These are phyloP conservation scores for Saussurea involucrata DNA, from an alignment of 129 eudicot species.

Conservation along the genomic window DNA sequence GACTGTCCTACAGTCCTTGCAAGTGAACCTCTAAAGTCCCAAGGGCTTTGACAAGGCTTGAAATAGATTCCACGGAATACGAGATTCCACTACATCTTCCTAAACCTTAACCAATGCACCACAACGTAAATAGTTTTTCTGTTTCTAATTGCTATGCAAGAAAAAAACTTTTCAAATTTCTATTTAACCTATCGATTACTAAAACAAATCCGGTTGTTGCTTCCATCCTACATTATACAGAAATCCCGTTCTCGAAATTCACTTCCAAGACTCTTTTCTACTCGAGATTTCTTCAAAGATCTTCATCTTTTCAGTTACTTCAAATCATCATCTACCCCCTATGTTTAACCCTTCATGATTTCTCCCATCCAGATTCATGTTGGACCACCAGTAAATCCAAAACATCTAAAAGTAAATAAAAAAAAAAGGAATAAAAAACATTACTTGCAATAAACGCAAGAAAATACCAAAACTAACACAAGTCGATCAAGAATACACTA, in stretches of 20 bases:
- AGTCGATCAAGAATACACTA: background rate
- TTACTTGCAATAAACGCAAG: background rate
- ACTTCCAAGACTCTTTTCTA: background rate
- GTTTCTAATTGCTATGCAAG: no score
- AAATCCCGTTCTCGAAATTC: background rate
- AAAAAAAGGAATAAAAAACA: no score
- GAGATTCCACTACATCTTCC: no score
- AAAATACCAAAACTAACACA: background rate
- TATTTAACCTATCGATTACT: background rate
- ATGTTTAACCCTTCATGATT: background rate
- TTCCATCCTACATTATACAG: background rate
- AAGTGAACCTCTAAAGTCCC: no score
- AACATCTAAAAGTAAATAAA: background rate
- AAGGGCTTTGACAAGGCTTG: no score
- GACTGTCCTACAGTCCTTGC: no score
- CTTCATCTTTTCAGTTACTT: background rate
- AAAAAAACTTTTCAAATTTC: no score
- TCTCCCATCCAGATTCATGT: background rate
- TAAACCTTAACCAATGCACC: no score
- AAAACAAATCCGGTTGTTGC: background rate
- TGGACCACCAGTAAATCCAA: background rate
- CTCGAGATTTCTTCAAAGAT: background rate
- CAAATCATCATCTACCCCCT: background rate
- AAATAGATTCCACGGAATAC: no score
- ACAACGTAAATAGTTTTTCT: no score